Conservation (phyloP, 768 basidiomycete species). For the Russula foetens region DNA sequence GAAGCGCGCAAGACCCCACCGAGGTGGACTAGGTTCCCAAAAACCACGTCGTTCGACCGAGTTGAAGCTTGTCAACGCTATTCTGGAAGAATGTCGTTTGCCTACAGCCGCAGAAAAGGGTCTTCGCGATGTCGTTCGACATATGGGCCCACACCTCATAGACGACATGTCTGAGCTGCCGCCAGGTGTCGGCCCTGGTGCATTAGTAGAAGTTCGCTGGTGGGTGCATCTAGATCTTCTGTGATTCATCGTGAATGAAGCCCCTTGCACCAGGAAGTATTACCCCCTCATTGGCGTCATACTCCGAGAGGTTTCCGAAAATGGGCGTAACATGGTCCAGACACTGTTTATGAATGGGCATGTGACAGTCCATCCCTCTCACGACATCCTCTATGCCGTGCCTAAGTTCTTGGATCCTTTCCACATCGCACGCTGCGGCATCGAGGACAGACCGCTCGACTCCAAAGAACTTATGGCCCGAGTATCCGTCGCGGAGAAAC, state of each 20-base stretch:
- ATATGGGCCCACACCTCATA: neutral
- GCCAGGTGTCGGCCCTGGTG: conserved; percentile 21
- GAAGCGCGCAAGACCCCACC: neutral
- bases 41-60: conserved; percentile 2
- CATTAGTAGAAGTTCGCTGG: conserved; percentile 28
- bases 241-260: neutral
- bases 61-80: conserved; percentile 8
- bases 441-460: conserved; percentile 23
- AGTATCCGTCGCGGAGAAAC: conserved; percentile 49
- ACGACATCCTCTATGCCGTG: conserved; percentile 56
- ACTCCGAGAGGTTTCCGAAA: neutral
- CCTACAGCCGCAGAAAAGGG: neutral
- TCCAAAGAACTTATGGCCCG: conserved; percentile 46
- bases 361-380: neutral
- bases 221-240: conserved; percentile 3
- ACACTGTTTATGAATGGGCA: conserved; percentile 3
- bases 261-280: neutral
- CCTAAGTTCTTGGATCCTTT: conserved; percentile 44
- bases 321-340: conserved; percentile 8
- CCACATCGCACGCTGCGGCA: conserved; percentile 43
- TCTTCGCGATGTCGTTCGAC: neutral
- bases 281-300: neutral
- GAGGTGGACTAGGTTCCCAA: neutral
- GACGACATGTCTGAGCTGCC: neutral
- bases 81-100: neutral